Conservation (phyloP, 2,329 filamentous ascomycete species). For the Pseudocercospora pini-densiflorae region DNA sequence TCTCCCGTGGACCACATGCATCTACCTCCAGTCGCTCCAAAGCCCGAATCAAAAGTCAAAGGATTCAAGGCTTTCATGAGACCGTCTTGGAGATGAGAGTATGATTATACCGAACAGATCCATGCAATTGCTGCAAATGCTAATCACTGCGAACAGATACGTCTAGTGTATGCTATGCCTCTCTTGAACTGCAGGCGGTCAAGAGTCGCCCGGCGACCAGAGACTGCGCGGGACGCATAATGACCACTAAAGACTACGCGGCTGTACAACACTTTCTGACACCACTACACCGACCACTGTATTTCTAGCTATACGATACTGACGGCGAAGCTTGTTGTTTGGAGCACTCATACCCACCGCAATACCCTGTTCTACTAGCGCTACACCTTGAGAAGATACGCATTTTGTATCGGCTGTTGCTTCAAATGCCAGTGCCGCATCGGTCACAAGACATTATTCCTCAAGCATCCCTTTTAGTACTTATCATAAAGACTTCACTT, state of each 20-base stretch:
- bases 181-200: conserved; percentile 11
- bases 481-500: conserved; percentile 3
- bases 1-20: conserved; percentile 3
- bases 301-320: conserved; percentile 6
- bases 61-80: conserved; percentile 8
- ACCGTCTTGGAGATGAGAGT: conserved; percentile 4
- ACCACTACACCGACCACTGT: background rate
- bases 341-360: conserved; percentile 2
- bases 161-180: background rate
- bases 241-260: conserved; percentile 5
- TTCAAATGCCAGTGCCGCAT: background rate
- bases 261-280: background rate
- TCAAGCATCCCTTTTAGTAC: background rate
- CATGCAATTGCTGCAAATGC: background rate
- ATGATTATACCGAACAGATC: background rate
- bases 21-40: background rate
- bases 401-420: background rate
- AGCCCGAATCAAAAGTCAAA: conserved; percentile 1
- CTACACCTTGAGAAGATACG: background rate
- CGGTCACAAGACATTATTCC: background rate
- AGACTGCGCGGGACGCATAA: conserved; percentile 11
- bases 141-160: background rate
- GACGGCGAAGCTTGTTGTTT: conserved; percentile 3
- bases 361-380: conserved; percentile 9
- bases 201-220: background rate